Percentiles rank a stretch among this genome's conserved stretches.
These are phyloP conservation scores for Verticillium nubilum DNA, from an alignment of 2,329 filamentous ascomycete species.

Conservation along the genomic window DNA sequence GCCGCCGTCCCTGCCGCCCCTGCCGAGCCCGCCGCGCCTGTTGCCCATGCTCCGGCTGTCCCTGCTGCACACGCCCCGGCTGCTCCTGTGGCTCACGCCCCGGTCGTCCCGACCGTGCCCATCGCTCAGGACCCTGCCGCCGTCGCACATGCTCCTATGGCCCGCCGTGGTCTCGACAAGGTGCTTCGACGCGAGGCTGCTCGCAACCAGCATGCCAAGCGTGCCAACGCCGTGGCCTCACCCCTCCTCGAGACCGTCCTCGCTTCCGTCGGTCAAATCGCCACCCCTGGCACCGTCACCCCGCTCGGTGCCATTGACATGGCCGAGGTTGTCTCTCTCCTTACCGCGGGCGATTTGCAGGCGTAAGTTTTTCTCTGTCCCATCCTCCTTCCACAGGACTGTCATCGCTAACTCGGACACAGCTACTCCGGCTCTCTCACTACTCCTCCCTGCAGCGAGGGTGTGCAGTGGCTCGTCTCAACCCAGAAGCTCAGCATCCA, in stretches of 20 bases:
- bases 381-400: background rate
- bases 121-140: background rate
- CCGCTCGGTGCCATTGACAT: conserved; percentile 28
- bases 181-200: conserved; percentile 1
- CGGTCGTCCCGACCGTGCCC: too few species aligned
- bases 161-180: conserved; percentile 2
- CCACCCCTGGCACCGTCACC: conserved; percentile 33
- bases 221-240: conserved; percentile 27
- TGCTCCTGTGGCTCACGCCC: background rate
- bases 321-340: conserved; percentile 31
- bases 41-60: background rate
- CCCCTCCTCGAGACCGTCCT: conserved; percentile 42
- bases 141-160: background rate
- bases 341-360: conserved; percentile 32
- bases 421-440: conserved; percentile 42
- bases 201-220: background rate
- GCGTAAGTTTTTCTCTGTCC: conserved; percentile 16
- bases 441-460: conserved; percentile 43
- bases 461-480: conserved; percentile 42
- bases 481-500: conserved; percentile 33
- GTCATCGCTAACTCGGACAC: background rate
- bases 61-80: background rate
- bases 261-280: conserved; percentile 31
- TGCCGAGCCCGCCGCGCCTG: conserved; percentile 1
- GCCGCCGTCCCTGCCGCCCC: background rate